Percentiles rank a stretch among this genome's conserved stretches.
phyloP scores from a whole-genome alignment of 352 stramenopile species.

The Pythium coloratum region DNA sequence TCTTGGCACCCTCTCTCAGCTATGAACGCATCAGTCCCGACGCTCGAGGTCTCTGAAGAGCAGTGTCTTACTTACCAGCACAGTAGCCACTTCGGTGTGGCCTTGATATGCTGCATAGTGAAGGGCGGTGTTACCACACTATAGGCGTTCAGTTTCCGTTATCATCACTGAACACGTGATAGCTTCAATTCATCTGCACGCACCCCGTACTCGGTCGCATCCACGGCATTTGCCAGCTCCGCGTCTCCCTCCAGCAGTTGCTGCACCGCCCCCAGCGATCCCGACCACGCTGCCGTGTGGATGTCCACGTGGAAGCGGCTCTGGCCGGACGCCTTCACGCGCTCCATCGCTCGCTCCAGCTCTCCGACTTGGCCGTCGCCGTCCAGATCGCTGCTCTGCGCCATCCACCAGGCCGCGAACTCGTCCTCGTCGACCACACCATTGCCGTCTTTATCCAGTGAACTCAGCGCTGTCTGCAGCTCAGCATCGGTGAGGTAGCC shows the following conservation, averaged over 20 bases:
- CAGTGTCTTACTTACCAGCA: constrained; percentile 33
- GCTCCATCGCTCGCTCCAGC: constrained; percentile 48
- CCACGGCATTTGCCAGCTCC: constrained; percentile 43
- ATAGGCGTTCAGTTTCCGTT: not conserved
- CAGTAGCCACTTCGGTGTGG: constrained; percentile 36
- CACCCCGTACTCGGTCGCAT: constrained; percentile 59
- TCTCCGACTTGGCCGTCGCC: constrained; percentile 41
- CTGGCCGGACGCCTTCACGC: constrained; percentile 53
- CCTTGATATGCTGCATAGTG: constrained; percentile 81
- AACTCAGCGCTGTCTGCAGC: constrained; percentile 21
- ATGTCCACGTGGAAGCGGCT: constrained; percentile 69
- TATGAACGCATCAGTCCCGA: constrained; percentile 26
- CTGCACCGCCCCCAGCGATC: constrained; percentile 41
- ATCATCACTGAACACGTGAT: no score
- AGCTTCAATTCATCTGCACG: not conserved
- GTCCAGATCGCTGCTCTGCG: constrained; percentile 36
- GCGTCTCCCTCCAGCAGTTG: constrained; percentile 40
- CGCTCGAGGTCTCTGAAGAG: not conserved
- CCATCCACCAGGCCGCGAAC: constrained; percentile 60
- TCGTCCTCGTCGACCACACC: constrained; percentile 57
- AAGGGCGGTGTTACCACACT: constrained; percentile 65
- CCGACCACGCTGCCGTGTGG: constrained; percentile 59
- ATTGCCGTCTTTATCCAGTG: constrained; percentile 55
- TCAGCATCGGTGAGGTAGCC: constrained; percentile 52
- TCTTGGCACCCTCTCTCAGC: constrained; percentile 41